These are phyloP conservation scores for Phyllosticta citrichinensis DNA, from an alignment of 2,329 filamentous ascomycete genomes.

Conservation along the genomic window DNA sequence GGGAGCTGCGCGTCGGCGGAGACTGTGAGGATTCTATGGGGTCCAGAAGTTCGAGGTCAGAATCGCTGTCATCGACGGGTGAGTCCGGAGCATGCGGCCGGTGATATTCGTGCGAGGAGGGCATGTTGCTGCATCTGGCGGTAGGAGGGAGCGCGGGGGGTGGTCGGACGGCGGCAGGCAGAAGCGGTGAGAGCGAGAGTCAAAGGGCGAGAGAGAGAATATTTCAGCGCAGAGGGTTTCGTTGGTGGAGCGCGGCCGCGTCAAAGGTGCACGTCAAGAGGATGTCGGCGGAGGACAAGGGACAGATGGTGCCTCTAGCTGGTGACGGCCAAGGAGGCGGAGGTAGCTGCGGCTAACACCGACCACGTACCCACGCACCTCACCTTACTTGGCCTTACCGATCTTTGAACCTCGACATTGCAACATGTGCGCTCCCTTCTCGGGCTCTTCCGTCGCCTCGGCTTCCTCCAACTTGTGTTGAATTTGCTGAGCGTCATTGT, in stretches of 20 bases:
- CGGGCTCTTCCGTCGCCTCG: not conserved
- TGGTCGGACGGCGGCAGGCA: constrained; percentile 9
- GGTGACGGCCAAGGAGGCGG: not conserved
- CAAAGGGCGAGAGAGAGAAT: not conserved
- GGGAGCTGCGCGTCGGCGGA: constrained; percentile 21
- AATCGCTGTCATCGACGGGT: constrained; percentile 49
- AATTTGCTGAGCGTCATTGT: not conserved
- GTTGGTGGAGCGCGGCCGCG: not conserved
- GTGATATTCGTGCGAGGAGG: constrained; percentile 36
- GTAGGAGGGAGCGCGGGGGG: constrained; percentile 8
- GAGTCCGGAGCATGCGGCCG: constrained; percentile 54
- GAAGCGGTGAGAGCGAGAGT: not conserved
- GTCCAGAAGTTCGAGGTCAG: constrained; percentile 68
- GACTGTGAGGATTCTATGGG: constrained; percentile 34
- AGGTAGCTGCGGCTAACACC: not conserved
- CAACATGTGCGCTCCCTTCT: not conserved
- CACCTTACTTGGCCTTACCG: not conserved
- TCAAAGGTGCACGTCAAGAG: not conserved
- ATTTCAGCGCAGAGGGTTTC: not conserved
- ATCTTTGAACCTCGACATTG: not conserved
- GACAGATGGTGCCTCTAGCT: not conserved
- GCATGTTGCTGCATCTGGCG: constrained; percentile 22
- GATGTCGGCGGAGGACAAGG: not conserved
- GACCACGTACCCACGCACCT: not conserved
- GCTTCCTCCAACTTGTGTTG: not conserved